Percentiles rank a stretch among this genome's conserved stretches.
Evolutionary conservation across 2,329 filamentous ascomycete genomes (phyloP).

Genomic region (Ophiostoma australiae): DNA sequence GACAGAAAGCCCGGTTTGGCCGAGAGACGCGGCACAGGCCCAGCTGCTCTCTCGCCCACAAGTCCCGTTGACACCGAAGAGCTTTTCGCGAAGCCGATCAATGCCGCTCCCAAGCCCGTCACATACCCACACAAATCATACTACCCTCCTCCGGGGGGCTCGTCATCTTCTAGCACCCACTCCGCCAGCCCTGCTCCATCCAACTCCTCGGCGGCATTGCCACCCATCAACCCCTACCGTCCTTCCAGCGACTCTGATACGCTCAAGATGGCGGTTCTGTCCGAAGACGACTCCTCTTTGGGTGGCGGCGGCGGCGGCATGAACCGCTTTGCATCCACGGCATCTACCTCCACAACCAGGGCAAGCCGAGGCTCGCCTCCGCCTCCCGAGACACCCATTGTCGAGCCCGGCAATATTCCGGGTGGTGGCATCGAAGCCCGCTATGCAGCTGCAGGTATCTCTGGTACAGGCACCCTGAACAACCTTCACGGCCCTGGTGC

Average conservation of each 20-base stretch:
- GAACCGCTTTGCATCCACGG: constrained; percentile 69
- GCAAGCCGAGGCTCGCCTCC: constrained; percentile 90
- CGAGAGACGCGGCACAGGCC: constrained; percentile 74
- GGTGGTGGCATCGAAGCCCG: constrained; percentile 82
- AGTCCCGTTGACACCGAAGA: constrained; percentile 71
- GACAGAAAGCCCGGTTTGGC: constrained; percentile 63
- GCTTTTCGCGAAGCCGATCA: constrained; percentile 66
- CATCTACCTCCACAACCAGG: constrained; percentile 87
- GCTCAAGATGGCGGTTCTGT: constrained; percentile 42
- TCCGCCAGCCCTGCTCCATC: constrained; percentile 5
- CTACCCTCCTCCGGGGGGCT: constrained; percentile 50
- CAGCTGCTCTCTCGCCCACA: constrained; percentile 75
- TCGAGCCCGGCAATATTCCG: constrained; percentile 64
- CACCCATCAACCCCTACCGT: constrained; percentile 16
- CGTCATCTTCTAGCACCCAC: not conserved
- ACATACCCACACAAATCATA: constrained; percentile 54
- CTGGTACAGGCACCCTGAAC: constrained; percentile 75
- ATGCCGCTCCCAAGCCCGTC: constrained; percentile 34
- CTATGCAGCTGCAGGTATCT: constrained; percentile 86
- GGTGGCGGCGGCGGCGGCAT: constrained; percentile 35
- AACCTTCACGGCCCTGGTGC: constrained; percentile 66
- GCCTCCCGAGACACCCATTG: constrained; percentile 84
- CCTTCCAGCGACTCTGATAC: constrained; percentile 29
- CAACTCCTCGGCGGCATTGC: not conserved
- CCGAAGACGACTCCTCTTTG: not conserved